phyloP scores from a whole-genome alignment of 208 protist species.

The Trichomonas tenax region DNA sequence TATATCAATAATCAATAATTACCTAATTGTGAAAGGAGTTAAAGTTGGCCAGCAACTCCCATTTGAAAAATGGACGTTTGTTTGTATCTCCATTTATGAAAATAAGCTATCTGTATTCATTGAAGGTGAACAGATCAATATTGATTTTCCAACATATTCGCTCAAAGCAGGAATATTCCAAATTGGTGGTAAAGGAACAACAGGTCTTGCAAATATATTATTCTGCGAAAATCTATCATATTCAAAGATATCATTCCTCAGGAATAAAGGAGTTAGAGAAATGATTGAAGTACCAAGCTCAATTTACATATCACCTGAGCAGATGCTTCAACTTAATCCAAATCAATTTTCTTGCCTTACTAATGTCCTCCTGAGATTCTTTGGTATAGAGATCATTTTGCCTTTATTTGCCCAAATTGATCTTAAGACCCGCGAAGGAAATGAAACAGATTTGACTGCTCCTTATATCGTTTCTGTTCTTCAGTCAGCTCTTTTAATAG shows the following conservation, averaged over 20 bases:
- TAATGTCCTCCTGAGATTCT: not conserved
- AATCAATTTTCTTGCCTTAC: not conserved
- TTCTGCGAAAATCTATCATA: not conserved
- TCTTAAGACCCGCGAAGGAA: not conserved
- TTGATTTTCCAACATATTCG: not conserved
- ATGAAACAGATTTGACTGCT: not conserved
- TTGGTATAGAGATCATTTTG: not conserved
- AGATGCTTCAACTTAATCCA: not conserved
- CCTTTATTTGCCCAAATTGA: conserved; percentile 1
- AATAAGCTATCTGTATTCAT: not conserved
- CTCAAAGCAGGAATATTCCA: not conserved
- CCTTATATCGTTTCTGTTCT: not conserved
- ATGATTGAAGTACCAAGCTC: not conserved
- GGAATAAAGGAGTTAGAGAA: not conserved
- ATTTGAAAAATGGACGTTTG: not conserved
- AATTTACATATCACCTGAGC: not conserved
- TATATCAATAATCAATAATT: not conserved
- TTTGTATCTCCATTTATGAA: not conserved
- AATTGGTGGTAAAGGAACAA: not conserved
- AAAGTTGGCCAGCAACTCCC: not conserved
- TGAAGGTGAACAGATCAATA: not conserved
- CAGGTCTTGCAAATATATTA: not conserved
- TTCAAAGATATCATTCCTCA: not conserved
- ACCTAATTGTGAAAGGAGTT: not conserved
- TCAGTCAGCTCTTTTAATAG: not conserved